Percentiles rank a stretch among this genome's conserved stretches.
Conservation (phyloP, 2,329 filamentous ascomycete species). For the Xylaria sp. region DNA sequence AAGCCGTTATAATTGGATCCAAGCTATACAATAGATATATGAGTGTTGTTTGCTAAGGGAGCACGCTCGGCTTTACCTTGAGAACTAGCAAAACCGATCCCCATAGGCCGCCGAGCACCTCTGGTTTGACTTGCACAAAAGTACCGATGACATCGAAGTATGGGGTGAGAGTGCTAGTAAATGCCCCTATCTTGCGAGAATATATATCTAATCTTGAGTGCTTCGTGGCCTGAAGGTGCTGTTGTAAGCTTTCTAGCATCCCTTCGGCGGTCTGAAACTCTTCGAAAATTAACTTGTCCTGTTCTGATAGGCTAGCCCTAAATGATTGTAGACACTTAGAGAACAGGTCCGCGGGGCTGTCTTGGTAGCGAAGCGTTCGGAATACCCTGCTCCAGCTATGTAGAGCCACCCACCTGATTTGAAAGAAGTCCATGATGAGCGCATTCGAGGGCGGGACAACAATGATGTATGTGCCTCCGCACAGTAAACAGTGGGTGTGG, state of each 20-base stretch:
- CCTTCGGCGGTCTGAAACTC: background rate
- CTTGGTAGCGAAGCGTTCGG: background rate
- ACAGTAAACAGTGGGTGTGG: background rate
- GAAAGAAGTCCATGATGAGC: background rate
- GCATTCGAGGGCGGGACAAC: background rate
- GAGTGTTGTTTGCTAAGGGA: background rate
- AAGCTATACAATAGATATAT: background rate
- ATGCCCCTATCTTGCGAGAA: background rate
- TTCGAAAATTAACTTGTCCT: background rate
- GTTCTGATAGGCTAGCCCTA: background rate
- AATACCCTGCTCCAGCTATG: background rate
- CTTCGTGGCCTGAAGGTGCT: background rate
- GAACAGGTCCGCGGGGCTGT: background rate
- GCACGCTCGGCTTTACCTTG: background rate
- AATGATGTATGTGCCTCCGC: background rate
- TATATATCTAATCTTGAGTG: background rate
- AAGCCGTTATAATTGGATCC: background rate
- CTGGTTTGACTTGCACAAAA: background rate
- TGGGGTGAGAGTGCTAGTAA: background rate
- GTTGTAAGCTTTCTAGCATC: background rate
- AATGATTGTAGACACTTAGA: slow-evolving; percentile 3
- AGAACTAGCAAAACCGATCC: background rate
- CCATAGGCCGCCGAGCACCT: slow-evolving; percentile 2
- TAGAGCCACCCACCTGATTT: background rate
- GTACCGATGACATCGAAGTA: background rate